Conservation (phyloP, 805 yeast species). For the Candida coquimbonensis region DNA sequence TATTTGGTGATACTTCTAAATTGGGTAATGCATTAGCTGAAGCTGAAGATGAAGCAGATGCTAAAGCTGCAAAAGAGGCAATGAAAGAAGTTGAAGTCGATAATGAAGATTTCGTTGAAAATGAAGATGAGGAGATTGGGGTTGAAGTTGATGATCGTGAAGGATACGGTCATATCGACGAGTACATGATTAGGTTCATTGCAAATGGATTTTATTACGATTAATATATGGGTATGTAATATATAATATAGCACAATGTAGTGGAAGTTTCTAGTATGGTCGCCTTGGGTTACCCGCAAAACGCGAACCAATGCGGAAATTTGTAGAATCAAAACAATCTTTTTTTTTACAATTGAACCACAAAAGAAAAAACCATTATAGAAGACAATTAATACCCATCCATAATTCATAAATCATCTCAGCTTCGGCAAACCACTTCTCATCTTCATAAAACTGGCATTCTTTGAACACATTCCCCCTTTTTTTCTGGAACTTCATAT, state of each 20-base stretch:
- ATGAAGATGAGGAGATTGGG: slow-evolving; percentile 16
- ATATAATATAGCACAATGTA: background rate
- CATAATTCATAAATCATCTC: background rate
- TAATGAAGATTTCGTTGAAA: slow-evolving; percentile 74
- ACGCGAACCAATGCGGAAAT: slow-evolving; percentile 3
- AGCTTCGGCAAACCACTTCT: background rate
- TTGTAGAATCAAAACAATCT: slow-evolving; percentile 3
- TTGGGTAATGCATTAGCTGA: slow-evolving; percentile 67
- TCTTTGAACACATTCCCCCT: background rate
- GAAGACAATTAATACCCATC: background rate
- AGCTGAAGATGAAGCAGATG: slow-evolving; percentile 92
- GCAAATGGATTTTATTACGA: slow-evolving; percentile 71
- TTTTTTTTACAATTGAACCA: background rate
- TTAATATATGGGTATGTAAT: slow-evolving; percentile 7
- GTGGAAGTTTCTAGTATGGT: background rate
- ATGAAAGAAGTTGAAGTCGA: slow-evolving; percentile 81
- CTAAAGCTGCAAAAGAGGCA: slow-evolving; percentile 78
- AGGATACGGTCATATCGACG: slow-evolving; percentile 78
- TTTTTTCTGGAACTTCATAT: background rate
- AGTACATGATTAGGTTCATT: slow-evolving; percentile 88
- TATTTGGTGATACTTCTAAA: slow-evolving; percentile 29
- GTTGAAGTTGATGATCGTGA: slow-evolving; percentile 48
- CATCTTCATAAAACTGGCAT: background rate
- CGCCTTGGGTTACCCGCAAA: slow-evolving; percentile 6
- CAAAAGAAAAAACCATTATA: background rate